Base-by-base conservation (phyloP, 2,329 filamentous ascomycete genomes). In the Alternaria sp. region DNA sequence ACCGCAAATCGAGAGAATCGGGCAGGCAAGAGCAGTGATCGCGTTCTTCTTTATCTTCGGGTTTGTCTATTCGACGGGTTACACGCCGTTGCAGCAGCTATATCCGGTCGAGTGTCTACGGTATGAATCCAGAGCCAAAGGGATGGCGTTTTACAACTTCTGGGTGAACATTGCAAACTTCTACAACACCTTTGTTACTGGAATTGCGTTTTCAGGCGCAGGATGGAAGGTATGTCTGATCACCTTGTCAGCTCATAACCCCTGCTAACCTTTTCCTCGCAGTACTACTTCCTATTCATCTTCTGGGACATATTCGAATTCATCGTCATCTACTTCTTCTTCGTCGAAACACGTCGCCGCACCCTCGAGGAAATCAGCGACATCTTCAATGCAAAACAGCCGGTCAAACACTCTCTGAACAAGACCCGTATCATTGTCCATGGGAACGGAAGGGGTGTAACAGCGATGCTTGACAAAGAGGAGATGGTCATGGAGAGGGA, bases 101-200 rank as follows among this genome's bases (percentile, higher is more conserved):
- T 85, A 85, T 66, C 81, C 82, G 0, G 83, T 84, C n/a, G 83
- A 85, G 65, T 83, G 81, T 67, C 74, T 85, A 15, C 77, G 80
- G 6, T 84, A 84, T 61, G 81, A 83, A 61, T 81, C 76, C 1
- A 76, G 83, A 15, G 83, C 83, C 3, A 85, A 85, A 66, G 83
- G 83, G 3, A 84, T 84, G 79, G 82, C 80, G 7, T 79, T 83
- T 66, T 83, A 83, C 65, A 83, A 83, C 50, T 78, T 84, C 60
- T 80, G 80, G 70, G 81, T 82, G 56, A 84, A 84, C 55, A 73
- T 83, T 57, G 81, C 81, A 6, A 74, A 75, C 19, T 82, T 84
- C 60, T 82, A 82, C 66, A 83, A 83, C 61, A 83, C 81, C 0
- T 84, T 83, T 64, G 82, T 82, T 0, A 82, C 71, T 63, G 81